Conservation (phyloP, 2,329 filamentous ascomycete genomes). For the Colletotrichum sp. region DNA sequence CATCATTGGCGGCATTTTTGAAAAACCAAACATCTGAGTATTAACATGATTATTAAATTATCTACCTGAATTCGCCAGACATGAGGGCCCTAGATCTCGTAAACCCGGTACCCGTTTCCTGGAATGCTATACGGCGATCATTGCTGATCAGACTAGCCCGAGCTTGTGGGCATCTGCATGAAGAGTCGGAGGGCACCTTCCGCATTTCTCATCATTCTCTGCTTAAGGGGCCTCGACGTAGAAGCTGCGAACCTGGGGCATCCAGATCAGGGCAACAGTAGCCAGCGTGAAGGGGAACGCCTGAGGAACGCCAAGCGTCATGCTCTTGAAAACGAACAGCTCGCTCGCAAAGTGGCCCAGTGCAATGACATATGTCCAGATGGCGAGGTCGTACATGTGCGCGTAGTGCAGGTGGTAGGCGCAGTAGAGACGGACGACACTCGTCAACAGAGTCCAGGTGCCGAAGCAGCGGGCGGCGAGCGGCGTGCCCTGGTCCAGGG, state of each 20-base stretch:
- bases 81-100: background rate
- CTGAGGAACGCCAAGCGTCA: slow-evolving; percentile 65
- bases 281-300: slow-evolving; percentile 60
- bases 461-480: slow-evolving; percentile 83
- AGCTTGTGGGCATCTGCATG: background rate
- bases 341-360: slow-evolving; percentile 81
- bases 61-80: background rate
- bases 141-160: background rate
- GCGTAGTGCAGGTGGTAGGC: slow-evolving; percentile 80
- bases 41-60: background rate
- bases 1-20: background rate
- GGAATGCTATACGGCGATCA: background rate
- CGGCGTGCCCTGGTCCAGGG: slow-evolving; percentile 69
- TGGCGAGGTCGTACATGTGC: slow-evolving; percentile 77
- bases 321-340: slow-evolving; percentile 79
- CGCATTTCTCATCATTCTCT: background rate
- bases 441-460: slow-evolving; percentile 84
- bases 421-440: slow-evolving; percentile 80
- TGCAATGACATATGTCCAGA: slow-evolving; percentile 84
- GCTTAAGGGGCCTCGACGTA: slow-evolving; percentile 59
- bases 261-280: slow-evolving; percentile 61
- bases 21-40: background rate
- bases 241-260: slow-evolving; percentile 69
- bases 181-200: background rate
- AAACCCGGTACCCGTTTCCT: accelerated